These are phyloP conservation scores for Micromonas commoda DNA, from an alignment of 139 green algal species.

Conservation along the genomic window DNA sequence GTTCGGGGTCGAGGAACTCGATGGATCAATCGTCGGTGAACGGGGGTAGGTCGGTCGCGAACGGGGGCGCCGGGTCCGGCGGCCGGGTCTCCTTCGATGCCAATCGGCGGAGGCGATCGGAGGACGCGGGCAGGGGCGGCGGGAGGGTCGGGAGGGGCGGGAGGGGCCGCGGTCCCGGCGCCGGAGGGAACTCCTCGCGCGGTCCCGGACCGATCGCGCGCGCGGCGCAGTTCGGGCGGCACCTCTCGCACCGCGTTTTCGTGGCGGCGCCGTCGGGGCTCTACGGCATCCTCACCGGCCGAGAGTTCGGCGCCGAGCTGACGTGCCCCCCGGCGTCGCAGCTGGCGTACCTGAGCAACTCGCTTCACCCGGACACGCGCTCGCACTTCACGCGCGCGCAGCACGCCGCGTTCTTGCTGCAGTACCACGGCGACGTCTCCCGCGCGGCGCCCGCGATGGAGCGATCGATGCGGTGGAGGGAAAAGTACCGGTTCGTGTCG, in stretches of 20 bases:
- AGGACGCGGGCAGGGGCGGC: background rate
- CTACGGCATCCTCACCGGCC: background rate
- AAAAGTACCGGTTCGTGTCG: slow-evolving; percentile 7
- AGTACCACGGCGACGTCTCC: background rate
- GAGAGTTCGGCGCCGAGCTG: background rate
- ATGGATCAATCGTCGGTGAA: too few species aligned
- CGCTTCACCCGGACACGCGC: background rate
- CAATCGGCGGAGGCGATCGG: background rate
- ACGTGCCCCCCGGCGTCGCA: background rate
- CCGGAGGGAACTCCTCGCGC: background rate
- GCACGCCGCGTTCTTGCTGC: slow-evolving; percentile 2
- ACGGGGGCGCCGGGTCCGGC: too few species aligned
- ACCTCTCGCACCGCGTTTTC: background rate
- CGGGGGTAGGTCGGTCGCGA: background rate
- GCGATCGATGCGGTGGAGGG: slow-evolving; percentile 6
- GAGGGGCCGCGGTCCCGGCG: too few species aligned
- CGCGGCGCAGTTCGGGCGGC: background rate
- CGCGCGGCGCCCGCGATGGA: slow-evolving; percentile 1
- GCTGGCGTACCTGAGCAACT: background rate
- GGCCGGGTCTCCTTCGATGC: too few species aligned
- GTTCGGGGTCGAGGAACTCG: too few species aligned
- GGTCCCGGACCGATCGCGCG: background rate
- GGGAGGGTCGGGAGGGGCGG: too few species aligned
- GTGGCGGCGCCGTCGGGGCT: background rate
- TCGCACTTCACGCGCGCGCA: background rate